Evolutionary conservation across 2,329 filamentous ascomycete genomes (phyloP).

Genomic region (Aspergillus sp.): DNA sequence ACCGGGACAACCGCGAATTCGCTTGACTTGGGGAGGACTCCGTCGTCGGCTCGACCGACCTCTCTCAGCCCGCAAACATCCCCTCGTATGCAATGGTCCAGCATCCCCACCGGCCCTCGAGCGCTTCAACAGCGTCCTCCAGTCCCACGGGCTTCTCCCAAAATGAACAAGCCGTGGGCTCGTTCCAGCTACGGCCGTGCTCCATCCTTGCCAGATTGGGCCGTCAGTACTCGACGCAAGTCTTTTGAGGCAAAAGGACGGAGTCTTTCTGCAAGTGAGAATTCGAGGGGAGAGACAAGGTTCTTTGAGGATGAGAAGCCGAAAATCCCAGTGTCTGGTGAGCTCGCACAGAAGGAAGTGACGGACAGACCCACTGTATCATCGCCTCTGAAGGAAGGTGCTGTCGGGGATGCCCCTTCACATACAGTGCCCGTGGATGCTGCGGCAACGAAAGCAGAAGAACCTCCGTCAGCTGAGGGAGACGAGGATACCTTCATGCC

Average conservation of each 20-base stretch:
- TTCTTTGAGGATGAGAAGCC: slow-evolving; percentile 8
- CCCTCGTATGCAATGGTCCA: slow-evolving; percentile 26
- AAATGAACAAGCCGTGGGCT: slow-evolving; percentile 31
- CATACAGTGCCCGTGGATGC: slow-evolving; percentile 4
- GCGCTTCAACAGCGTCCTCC: slow-evolving; percentile 28
- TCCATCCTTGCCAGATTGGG: slow-evolving; percentile 10
- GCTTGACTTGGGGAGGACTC: slow-evolving; percentile 16
- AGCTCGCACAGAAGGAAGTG: slow-evolving; percentile 8
- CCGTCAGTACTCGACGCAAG: slow-evolving; percentile 21
- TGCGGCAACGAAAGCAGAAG: slow-evolving; percentile 1
- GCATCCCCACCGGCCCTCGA: slow-evolving; percentile 34
- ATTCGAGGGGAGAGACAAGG: slow-evolving; percentile 9
- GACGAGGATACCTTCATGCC: slow-evolving; percentile 18
- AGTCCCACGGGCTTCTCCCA: slow-evolving; percentile 22
- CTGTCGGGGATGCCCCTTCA: background rate
- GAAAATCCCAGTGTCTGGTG: slow-evolving; percentile 9
- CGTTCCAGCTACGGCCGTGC: slow-evolving; percentile 26
- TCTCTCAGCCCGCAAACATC: slow-evolving; percentile 29
- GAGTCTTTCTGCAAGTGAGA: slow-evolving; percentile 11
- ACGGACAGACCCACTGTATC: slow-evolving; percentile 3
- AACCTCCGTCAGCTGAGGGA: slow-evolving; percentile 2
- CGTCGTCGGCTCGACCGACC: slow-evolving; percentile 15
- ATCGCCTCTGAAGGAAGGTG: slow-evolving; percentile 1
- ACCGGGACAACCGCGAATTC: slow-evolving; percentile 14
- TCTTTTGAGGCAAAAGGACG: slow-evolving; percentile 20